These are phyloP conservation scores for Sclerotinia sclerotiorum DNA, from an alignment of 2,329 filamentous ascomycete species.

Conservation along the genomic window DNA sequence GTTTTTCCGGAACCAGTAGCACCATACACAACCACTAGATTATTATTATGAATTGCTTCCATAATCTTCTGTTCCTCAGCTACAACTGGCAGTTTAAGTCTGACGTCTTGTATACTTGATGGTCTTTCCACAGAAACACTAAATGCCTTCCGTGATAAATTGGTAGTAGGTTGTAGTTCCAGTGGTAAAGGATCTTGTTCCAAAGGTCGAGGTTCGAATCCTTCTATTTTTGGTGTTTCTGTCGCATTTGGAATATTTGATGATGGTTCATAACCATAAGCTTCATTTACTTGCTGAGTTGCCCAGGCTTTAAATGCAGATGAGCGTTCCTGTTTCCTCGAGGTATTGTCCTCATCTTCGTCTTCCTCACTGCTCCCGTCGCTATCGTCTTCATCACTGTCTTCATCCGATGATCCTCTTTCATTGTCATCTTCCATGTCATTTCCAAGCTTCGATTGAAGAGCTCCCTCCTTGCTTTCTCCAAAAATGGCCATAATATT, in stretches of 20 bases:
- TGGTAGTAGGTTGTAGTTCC: conserved; percentile 61
- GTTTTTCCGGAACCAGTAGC: conserved; percentile 97
- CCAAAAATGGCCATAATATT: conserved; percentile 10
- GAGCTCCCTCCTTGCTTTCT: conserved; percentile 9
- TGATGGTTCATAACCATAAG: conserved; percentile 63
- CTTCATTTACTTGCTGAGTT: conserved; percentile 78
- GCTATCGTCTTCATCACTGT: conserved; percentile 25
- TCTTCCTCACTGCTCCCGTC: conserved; percentile 35
- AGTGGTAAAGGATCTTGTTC: conserved; percentile 71
- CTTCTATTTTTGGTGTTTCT: conserved; percentile 54
- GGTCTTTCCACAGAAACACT: conserved; percentile 70
- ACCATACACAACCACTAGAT: conserved; percentile 88
- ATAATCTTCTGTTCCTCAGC: conserved; percentile 96
- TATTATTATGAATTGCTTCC: conserved; percentile 93
- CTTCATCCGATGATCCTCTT: conserved; percentile 25
- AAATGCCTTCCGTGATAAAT: conserved; percentile 68
- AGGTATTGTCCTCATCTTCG: conserved; percentile 40
- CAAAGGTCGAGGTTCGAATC: conserved; percentile 65
- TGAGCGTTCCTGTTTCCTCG: conserved; percentile 45
- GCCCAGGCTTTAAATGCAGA: conserved; percentile 95
- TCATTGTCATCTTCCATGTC: conserved; percentile 33
- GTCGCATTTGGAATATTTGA: conserved; percentile 41
- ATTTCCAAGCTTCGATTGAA: conserved; percentile 2
- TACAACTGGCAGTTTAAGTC: conserved; percentile 82
- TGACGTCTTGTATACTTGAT: conserved; percentile 72